Evolutionary conservation across 305 asterid species (phyloP).

Genomic region (Rubia tinctorum): DNA sequence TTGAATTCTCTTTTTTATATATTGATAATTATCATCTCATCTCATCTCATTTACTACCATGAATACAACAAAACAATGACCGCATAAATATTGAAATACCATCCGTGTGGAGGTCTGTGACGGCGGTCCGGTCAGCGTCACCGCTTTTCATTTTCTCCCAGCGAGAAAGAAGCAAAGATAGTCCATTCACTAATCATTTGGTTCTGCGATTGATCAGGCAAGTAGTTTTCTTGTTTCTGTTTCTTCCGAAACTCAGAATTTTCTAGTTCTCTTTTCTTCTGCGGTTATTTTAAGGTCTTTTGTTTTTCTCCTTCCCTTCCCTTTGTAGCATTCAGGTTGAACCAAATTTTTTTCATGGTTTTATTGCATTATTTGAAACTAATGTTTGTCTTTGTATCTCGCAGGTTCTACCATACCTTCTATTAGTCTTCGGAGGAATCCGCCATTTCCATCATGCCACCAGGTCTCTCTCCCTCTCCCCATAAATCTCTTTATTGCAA

Average conservation of each 20-base stretch:
- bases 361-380: neutral
- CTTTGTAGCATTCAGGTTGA: neutral
- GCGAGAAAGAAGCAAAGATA: neutral
- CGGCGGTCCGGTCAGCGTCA: slow-evolving; percentile 1
- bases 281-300: neutral
- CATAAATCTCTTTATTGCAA: neutral
- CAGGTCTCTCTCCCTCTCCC: neutral
- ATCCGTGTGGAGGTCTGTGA: neutral
- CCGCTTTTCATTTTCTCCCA: neutral
- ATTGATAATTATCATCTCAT: too few species aligned
- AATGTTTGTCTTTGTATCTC: neutral
- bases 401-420: neutral
- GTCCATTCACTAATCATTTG: neutral
- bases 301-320: neutral
- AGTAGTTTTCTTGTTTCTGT: neutral
- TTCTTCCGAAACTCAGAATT: neutral
- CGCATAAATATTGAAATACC: neutral
- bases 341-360: neutral
- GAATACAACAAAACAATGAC: too few species aligned
- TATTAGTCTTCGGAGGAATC: neutral
- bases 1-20: too few species aligned
- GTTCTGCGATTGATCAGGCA: neutral
- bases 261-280: neutral
- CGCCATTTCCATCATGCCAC: neutral
- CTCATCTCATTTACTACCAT: too few species aligned